Evolutionary conservation across 768 basidiomycete genomes (phyloP).

Genomic region (Agaricus blazei): DNA sequence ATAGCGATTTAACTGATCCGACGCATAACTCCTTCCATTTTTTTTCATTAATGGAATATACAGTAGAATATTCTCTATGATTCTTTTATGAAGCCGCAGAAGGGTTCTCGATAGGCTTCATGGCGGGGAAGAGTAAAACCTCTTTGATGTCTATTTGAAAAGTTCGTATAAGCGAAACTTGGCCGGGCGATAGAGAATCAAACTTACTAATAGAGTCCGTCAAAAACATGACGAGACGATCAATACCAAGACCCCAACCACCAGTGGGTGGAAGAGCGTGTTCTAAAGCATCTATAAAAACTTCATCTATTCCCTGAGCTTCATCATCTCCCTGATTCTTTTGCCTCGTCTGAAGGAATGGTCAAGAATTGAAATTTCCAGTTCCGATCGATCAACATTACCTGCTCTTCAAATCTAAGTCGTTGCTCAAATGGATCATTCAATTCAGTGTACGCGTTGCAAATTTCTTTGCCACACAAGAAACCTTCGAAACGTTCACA

Average conservation of each 20-base stretch:
- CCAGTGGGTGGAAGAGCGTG: slow-evolving; percentile 97
- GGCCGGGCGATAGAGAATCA: slow-evolving; percentile 9
- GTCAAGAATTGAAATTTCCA: not conserved
- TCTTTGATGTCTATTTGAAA: slow-evolving; percentile 82
- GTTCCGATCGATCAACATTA: slow-evolving; percentile 17
- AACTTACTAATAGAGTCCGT: slow-evolving; percentile 87
- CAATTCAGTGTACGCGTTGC: slow-evolving; percentile 99
- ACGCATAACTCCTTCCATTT: too few species aligned
- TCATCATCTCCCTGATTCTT: slow-evolving; percentile 98
- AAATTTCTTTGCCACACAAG: slow-evolving; percentile 97
- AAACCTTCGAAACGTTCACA: slow-evolving; percentile 99
- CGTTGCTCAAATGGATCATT: slow-evolving; percentile 98
- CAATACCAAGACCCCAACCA: slow-evolving; percentile 95
- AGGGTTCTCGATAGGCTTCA: slow-evolving; percentile 74
- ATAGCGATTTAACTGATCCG: too few species aligned
- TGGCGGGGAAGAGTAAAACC: slow-evolving; percentile 93
- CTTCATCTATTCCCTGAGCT: slow-evolving; percentile 95
- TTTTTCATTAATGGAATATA: too few species aligned
- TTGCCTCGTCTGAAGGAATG: slow-evolving; percentile 56
- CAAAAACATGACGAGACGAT: slow-evolving; percentile 97
- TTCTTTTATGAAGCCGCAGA: slow-evolving; percentile 16
- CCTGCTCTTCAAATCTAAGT: slow-evolving; percentile 93
- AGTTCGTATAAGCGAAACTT: not conserved
- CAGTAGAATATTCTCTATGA: too few species aligned
- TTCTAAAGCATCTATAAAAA: slow-evolving; percentile 94